Evolutionary conservation across 2,329 filamentous ascomycete genomes (phyloP), one percentile per base, ranked within the genome.

Genomic region (Arthrocladium fulminans): DNA sequence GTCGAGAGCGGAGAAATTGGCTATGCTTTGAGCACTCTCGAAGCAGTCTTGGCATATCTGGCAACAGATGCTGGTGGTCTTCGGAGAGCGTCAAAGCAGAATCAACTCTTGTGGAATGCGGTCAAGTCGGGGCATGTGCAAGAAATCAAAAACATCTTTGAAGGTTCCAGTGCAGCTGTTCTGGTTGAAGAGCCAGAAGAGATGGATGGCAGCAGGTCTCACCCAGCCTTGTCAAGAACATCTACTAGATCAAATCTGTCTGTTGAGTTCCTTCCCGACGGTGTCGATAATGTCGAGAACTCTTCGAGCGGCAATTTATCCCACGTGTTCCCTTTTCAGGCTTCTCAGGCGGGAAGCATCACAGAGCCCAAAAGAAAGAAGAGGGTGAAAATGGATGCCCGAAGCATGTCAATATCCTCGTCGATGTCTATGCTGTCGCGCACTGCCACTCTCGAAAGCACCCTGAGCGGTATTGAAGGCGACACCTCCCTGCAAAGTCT

Each of bases 1-100:
- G 88, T 98, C 7, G 92, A 98, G 57, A 94, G 82, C 52, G 92
- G 92, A 42, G 92, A 98, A 67, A 84, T 94, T 73, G 92, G 92
- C 7, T 98, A 98, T 65, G 89, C 90, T 0, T 67, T 98, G 44
- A 97, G 90, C 65, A 98, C 92, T 0, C 87, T 97, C 51, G 92
- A 98, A 65, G 92, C 88, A 5, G 92, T 98, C 0, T 67, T 98
- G 27, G 82, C 87, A 1, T 97, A 98, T 63, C 77, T 98, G 2
- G 79, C 83, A 7, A 79, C 82, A 52, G 89, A 94, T 61, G 94
- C 90, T 0, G 81, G 79, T 12, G 85, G 83, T 3, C 69, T 98
- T 50, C 80, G 89, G 52, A 85, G 82, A 63, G 88, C 89, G 5
- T 97, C 92, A 65, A 80, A 82, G 53, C 80, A 86, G 46, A 98